Evolutionary conservation across 805 yeast genomes (phyloP).

Genomic region (Metschnikowia drakensbergensis): DNA sequence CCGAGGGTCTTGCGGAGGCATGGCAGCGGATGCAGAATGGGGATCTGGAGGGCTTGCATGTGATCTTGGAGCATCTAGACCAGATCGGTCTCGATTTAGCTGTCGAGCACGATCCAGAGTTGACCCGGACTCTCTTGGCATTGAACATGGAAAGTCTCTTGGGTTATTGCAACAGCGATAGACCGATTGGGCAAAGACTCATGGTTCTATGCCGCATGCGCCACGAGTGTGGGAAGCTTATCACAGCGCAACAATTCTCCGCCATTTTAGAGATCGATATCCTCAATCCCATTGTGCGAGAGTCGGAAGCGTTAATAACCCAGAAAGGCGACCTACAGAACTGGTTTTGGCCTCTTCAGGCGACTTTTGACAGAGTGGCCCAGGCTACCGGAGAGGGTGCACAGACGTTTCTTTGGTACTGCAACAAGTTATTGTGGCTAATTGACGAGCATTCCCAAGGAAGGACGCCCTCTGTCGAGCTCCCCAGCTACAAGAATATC

Average conservation of each 20-base stretch:
- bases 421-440: conserved; percentile 4
- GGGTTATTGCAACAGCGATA: neutral
- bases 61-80: neutral
- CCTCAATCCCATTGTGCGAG: conserved; percentile 32
- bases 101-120: neutral
- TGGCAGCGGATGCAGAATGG: neutral
- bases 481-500: conserved; percentile 5
- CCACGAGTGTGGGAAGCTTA: neutral
- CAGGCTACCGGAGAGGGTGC: neutral
- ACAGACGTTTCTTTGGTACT: conserved; percentile 11
- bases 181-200: neutral
- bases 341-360: conserved; percentile 31
- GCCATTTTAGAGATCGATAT: conserved; percentile 29
- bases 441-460: neutral
- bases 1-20: neutral
- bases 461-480: neutral
- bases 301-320: neutral
- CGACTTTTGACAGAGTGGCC: neutral
- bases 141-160: neutral
- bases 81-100: neutral
- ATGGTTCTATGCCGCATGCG: neutral
- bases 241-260: conserved; percentile 10
- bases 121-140: neutral
- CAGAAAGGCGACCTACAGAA: neutral
- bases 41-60: neutral